Conservation (phyloP, 2,329 filamentous ascomycete species). For the Fusarium virguliforme region DNA sequence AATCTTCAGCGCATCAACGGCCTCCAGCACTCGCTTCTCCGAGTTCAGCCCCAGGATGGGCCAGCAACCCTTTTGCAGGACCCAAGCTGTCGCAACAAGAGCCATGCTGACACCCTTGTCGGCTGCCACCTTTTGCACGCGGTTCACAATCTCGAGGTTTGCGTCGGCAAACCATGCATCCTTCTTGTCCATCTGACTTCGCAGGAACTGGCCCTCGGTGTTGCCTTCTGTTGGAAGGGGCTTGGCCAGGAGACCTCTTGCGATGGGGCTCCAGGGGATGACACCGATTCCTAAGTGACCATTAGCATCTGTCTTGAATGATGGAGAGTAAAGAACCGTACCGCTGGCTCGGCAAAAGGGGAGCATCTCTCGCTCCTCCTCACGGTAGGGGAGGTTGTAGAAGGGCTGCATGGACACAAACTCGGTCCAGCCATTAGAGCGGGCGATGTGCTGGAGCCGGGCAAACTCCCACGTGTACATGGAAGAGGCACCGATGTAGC, state of each 20-base stretch:
- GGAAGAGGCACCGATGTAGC: conserved; percentile 67
- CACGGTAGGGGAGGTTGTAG: conserved; percentile 73
- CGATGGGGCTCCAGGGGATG: conserved; percentile 57
- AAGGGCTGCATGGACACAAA: conserved; percentile 74
- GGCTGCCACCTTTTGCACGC: conserved; percentile 69
- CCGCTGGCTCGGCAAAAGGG: conserved; percentile 57
- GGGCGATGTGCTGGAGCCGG: conserved; percentile 67
- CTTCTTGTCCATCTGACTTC: conserved; percentile 43
- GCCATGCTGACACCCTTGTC: conserved; percentile 74
- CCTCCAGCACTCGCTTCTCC: conserved; percentile 74
- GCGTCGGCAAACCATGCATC: conserved; percentile 51
- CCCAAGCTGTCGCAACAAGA: conserved; percentile 78
- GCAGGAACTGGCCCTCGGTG: conserved; percentile 24
- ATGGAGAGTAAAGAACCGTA: not conserved
- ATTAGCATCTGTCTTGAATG: too few relatives aligned
- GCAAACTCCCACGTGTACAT: conserved; percentile 69
- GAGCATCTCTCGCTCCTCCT: conserved; percentile 67
- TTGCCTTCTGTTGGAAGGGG: conserved; percentile 44
- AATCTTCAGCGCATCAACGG: conserved; percentile 63
- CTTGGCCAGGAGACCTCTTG: conserved; percentile 53
- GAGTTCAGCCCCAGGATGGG: conserved; percentile 76
- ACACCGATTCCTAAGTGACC: conserved; percentile 50
- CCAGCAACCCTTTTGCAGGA: conserved; percentile 67
- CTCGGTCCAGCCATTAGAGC: conserved; percentile 70
- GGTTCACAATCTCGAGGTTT: conserved; percentile 53